phyloP scores from a whole-genome alignment of 2,329 filamentous ascomycete species.

The Sphaerostilbella broomeana region DNA sequence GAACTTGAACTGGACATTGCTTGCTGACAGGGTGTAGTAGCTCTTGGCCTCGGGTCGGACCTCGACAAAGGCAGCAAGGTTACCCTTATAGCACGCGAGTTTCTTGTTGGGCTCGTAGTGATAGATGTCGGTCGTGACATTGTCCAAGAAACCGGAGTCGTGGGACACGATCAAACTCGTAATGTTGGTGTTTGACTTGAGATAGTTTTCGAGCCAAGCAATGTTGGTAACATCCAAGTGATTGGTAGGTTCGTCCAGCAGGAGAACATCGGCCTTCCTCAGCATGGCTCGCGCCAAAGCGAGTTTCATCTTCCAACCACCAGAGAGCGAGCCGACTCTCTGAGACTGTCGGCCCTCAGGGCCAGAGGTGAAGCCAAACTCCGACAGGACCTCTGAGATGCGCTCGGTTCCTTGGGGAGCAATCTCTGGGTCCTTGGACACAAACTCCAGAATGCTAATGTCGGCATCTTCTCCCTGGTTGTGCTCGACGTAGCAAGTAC shows the following conservation, averaged over 20 bases:
- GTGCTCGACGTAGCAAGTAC: constrained; percentile 97
- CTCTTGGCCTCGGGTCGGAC: constrained; percentile 90
- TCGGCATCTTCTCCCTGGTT: constrained; percentile 98
- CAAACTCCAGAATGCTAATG: constrained; percentile 90
- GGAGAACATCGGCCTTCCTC: constrained; percentile 88
- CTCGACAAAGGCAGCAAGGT: constrained; percentile 77
- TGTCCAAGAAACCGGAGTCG: constrained; percentile 95
- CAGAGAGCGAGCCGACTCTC: constrained; percentile 88
- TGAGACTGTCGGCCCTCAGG: constrained; percentile 83
- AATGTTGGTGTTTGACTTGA: constrained; percentile 92
- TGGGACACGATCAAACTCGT: constrained; percentile 97
- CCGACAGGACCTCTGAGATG: constrained; percentile 75
- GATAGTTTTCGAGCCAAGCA: constrained; percentile 90
- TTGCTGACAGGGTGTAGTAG: constrained; percentile 92
- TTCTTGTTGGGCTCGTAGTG: constrained; percentile 97
- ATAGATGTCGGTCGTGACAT: constrained; percentile 97
- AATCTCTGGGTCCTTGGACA: constrained; percentile 81
- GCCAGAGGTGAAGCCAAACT: constrained; percentile 90
- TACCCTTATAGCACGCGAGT: constrained; percentile 77
- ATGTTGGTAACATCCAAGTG: constrained; percentile 96
- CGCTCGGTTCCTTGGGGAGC: constrained; percentile 70
- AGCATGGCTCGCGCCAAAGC: constrained; percentile 94
- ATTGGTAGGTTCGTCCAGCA: constrained; percentile 98
- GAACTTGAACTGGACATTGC: constrained; percentile 94
- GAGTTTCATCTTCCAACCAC: constrained; percentile 99